A percentile compares a stretch with the other conserved stretches of the same genome.
phyloP scores from a whole-genome alignment of 1,139 yeast genomes.

The Lodderomyces pseudojiufengensis region DNA sequence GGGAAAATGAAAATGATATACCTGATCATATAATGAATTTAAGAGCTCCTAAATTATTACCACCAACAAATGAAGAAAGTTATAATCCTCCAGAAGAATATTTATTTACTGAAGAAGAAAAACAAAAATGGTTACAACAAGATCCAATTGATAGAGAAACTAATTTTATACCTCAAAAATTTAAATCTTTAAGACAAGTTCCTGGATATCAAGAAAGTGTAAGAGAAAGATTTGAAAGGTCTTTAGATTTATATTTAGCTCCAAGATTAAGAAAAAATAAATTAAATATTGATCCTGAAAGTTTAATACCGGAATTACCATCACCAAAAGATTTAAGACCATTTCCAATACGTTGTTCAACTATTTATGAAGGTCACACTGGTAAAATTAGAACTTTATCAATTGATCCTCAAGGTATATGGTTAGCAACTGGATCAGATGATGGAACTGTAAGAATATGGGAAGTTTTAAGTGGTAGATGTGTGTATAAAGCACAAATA shows the following conservation, averaged over 20 bases:
- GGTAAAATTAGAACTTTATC: conserved; percentile 80
- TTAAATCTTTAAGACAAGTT: conserved; percentile 76
- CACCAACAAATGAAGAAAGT: conserved; percentile 95
- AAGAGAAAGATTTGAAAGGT: conserved; percentile 90
- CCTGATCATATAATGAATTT: conserved; percentile 79
- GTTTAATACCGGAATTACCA: conserved; percentile 92
- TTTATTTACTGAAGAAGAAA: conserved; percentile 74
- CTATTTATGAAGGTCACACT: conserved; percentile 76
- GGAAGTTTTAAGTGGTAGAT: conserved; percentile 96
- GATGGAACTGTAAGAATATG: conserved; percentile 95
- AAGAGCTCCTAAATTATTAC: conserved; percentile 92
- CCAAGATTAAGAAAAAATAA: conserved; percentile 94
- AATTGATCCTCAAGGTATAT: conserved; percentile 85
- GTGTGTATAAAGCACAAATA: conserved; percentile 65
- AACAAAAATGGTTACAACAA: conserved; percentile 62
- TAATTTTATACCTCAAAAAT: conserved; percentile 81
- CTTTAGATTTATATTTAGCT: conserved; percentile 88
- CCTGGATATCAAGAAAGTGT: conserved; percentile 88
- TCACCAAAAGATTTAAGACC: conserved; percentile 96
- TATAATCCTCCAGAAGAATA: conserved; percentile 98
- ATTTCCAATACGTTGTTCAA: conserved; percentile 92
- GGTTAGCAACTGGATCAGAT: conserved; percentile 97
- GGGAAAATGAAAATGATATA: conserved; percentile 60
- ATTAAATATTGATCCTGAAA: conserved; percentile 92
- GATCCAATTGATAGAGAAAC: conserved; percentile 79